Percentiles rank a stretch among this genome's conserved stretches.
These are phyloP conservation scores for Raddia guianensis DNA, from an alignment of 176 grass and related monocot genomes.

Conservation along the genomic window DNA sequence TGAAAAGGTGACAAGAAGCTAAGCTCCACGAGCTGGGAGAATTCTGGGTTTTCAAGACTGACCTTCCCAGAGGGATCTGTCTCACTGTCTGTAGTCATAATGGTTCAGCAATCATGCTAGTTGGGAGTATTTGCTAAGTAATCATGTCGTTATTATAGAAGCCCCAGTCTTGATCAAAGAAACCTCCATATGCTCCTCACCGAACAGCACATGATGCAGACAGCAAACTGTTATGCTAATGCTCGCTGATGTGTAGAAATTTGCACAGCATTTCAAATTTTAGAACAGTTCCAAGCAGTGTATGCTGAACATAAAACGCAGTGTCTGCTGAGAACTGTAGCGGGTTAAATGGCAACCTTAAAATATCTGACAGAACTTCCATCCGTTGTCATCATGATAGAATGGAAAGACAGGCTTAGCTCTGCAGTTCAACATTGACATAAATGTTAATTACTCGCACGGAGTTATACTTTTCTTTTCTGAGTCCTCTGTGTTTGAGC, in stretches of 20 bases:
- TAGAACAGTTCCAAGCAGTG: not conserved
- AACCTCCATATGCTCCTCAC: too few species aligned
- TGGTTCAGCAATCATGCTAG: conserved; percentile 19
- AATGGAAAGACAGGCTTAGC: conserved; percentile 15
- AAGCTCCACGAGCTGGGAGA: conserved; percentile 40
- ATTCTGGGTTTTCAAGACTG: conserved; percentile 30
- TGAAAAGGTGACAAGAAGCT: conserved; percentile 52
- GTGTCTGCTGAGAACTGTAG: not conserved
- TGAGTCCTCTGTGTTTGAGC: not conserved
- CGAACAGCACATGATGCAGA: not conserved
- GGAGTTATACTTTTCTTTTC: not conserved
- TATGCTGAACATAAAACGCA: not conserved
- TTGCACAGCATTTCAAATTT: conserved; percentile 13
- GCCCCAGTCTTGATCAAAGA: not conserved
- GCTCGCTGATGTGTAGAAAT: not conserved
- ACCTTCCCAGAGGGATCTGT: conserved; percentile 40
- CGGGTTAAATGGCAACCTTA: not conserved
- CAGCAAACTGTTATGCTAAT: not conserved
- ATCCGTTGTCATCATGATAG: conserved; percentile 17
- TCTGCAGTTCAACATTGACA: conserved; percentile 1
- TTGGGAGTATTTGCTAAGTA: not conserved
- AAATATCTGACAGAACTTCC: conserved; percentile 6
- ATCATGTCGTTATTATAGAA: not conserved
- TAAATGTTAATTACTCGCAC: not conserved
- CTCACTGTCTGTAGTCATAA: conserved; percentile 12